Evolutionary conservation across 2,329 filamentous ascomycete genomes (phyloP), one percentile per base, ranked within the genome.

Genomic region (Hypoxylon sp.): DNA sequence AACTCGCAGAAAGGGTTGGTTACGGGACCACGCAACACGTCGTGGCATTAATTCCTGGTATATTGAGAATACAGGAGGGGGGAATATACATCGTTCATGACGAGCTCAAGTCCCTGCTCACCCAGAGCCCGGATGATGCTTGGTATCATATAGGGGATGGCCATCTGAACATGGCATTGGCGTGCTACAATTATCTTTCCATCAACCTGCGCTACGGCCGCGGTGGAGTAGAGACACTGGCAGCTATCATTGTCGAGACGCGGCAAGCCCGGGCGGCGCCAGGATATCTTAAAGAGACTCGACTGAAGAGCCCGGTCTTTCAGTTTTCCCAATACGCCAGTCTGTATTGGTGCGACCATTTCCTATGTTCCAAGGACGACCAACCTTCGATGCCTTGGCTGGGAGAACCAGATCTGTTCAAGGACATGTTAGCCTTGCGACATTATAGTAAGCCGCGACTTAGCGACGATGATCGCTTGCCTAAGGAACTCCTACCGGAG

Each of bases 271-370:
- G 48, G 40, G 24, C 29, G 18, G 15, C 11, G 7, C 55, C 48
- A 3, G 55, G 55, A 20, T 13, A 31, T 5, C 8, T 53, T n/a
- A 37, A 26, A 33, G 23, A 40, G n/a, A 26, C 10, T 17, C 26
- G n/a, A 13, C 13, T 37, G 6, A 26, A 33, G 11, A 31, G 46
- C 20, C 27, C 9, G 23, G 11, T 29, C 20, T 20, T 48, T 23
- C 13, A 20, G 10, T 45, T 58, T 4, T 9, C 29, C 11, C 18
- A 31, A 15, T 58, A 58, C 17, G 55, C 55, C 27, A 38, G 48
- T 21, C 18, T 40, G 23, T 58, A 58, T n/a, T 58, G 49, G 55
- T 53, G 29, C 26, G 55, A 58, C 9, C 55, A 58, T 33, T 49
- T 21, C 26, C 29, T 53, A n/a, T 45, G 26, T 27, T n/a, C 41